These are phyloP conservation scores for Botrytis porri DNA, from an alignment of 2,329 filamentous ascomycete genomes.

Conservation along the genomic window DNA sequence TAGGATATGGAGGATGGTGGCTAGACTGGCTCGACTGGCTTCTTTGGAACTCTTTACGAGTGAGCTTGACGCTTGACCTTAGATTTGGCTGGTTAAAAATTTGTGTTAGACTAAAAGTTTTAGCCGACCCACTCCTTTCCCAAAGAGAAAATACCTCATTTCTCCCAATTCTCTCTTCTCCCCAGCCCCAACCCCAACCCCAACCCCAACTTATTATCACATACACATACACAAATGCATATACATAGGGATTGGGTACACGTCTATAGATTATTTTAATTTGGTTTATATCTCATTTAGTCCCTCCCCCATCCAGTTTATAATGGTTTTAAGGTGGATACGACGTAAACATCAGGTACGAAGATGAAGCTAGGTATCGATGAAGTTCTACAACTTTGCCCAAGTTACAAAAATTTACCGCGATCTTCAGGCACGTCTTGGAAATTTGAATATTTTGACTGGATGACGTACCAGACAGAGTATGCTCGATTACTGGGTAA, in stretches of 20 bases:
- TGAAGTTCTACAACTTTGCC: not conserved
- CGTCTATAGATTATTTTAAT: too few species aligned
- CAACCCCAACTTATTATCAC: not conserved
- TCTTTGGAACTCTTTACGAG: not conserved
- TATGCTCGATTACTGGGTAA: not conserved
- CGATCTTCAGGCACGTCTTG: not conserved
- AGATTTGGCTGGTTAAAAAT: constrained; percentile 2
- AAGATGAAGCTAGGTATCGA: not conserved
- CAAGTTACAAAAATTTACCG: not conserved
- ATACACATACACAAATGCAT: not conserved
- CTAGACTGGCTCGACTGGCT: not conserved
- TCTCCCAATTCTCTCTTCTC: not conserved
- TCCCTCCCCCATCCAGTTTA: not conserved
- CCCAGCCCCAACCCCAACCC: not conserved
- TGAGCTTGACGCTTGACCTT: not conserved
- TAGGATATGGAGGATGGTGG: not conserved
- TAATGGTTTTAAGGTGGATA: not conserved
- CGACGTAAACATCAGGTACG: not conserved
- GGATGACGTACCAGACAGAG: not conserved
- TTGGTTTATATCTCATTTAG: not conserved
- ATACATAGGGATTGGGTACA: not conserved
- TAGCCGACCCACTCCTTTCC: not conserved
- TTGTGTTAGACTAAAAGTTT: not conserved
- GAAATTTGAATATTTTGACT: not conserved
- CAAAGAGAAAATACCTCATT: constrained; percentile 3